Percentiles rank a stretch among this genome's conserved stretches.
phyloP scores from a whole-genome alignment of 768 basidiomycete species.

The Imleria badia region DNA sequence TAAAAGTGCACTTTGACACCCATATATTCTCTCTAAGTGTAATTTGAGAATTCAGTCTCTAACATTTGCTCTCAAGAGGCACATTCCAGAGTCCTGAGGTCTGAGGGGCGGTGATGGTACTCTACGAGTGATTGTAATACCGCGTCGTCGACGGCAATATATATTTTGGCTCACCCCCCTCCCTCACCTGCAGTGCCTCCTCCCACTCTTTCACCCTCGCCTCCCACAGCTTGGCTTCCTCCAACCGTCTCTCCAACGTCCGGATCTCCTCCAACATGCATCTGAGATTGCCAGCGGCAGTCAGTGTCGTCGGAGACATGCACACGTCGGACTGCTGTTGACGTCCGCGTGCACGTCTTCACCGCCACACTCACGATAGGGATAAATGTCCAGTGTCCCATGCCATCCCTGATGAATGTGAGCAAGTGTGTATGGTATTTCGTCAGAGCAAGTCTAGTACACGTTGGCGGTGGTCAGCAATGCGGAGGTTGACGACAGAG shows the following conservation, averaged over 20 bases:
- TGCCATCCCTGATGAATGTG: conserved; percentile 70
- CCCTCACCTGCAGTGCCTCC: conserved; percentile 24
- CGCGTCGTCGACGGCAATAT: too few species aligned
- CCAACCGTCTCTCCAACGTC: conserved; percentile 22
- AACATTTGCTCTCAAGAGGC: too few species aligned
- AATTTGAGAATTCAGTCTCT: too few species aligned
- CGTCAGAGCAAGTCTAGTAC: conserved; percentile 69
- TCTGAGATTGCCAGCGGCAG: conserved; percentile 18
- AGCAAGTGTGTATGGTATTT: conserved; percentile 90
- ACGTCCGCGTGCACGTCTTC: too few species aligned
- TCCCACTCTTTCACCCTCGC: conserved; percentile 26
- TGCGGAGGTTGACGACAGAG: neutral
- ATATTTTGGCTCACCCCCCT: neutral
- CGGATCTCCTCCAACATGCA: conserved; percentile 30
- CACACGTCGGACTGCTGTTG: neutral
- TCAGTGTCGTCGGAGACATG: neutral
- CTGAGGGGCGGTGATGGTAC: too few species aligned
- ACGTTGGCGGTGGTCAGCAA: neutral
- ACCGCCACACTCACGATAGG: conserved; percentile 47
- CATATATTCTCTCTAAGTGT: too few species aligned
- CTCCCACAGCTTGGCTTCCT: conserved; percentile 28
- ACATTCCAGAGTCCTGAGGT: too few species aligned
- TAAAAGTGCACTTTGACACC: too few species aligned
- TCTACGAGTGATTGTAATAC: too few species aligned
- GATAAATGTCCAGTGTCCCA: conserved; percentile 69